Conservation (phyloP, 768 basidiomycete genomes). For the Amanita phalloides region DNA sequence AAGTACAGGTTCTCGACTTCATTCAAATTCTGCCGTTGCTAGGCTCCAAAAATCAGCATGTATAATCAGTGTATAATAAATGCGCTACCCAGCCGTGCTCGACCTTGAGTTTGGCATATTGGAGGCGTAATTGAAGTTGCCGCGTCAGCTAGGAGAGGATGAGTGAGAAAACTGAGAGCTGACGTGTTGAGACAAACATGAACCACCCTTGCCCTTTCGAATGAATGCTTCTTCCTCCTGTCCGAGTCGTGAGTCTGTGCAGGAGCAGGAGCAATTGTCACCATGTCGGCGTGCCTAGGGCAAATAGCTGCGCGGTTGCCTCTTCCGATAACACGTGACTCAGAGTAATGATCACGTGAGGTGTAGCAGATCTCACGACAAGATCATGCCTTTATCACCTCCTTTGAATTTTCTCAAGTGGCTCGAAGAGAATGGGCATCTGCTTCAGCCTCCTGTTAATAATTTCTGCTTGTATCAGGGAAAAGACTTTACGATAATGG, state of each 20-base stretch:
- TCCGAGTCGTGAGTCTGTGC: slow-evolving; percentile 24
- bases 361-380: background rate
- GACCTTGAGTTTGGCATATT: slow-evolving; percentile 71
- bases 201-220: slow-evolving; percentile 46
- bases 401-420: slow-evolving; percentile 88
- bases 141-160: slow-evolving; percentile 40
- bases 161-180: background rate
- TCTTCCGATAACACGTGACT: slow-evolving; percentile 8
- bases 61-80: background rate
- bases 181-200: slow-evolving; percentile 30
- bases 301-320: background rate
- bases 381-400: slow-evolving; percentile 57
- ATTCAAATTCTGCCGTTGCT: slow-evolving; percentile 72
- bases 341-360: slow-evolving; percentile 10
- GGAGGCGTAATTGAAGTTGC: slow-evolving; percentile 63
- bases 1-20: slow-evolving; percentile 82
- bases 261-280: slow-evolving; percentile 19
- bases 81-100: slow-evolving; percentile 69
- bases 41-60: slow-evolving; percentile 1
- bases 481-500: slow-evolving; percentile 90
- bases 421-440: slow-evolving; percentile 71
- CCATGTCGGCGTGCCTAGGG: slow-evolving; percentile 16
- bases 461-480: slow-evolving; percentile 81
- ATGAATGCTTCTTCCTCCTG: slow-evolving; percentile 35
- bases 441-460: slow-evolving; percentile 87